phyloP scores from a whole-genome alignment of 2,329 filamentous ascomycete genomes.

The Didymella arachidicola region DNA sequence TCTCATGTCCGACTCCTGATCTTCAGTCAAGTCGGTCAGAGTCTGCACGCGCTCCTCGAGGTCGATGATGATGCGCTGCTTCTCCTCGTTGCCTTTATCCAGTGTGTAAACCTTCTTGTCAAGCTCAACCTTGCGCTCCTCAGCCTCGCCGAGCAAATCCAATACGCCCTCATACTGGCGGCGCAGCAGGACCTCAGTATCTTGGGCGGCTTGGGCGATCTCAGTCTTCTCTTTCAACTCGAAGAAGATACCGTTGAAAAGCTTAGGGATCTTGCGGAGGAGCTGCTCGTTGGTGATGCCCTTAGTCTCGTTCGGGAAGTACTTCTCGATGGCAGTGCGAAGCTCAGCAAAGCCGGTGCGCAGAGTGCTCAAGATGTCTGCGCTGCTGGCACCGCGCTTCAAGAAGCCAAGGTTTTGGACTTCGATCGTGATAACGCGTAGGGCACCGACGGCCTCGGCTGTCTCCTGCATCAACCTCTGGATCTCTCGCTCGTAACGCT shows the following conservation, averaged over 20 bases:
- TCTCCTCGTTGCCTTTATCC: conserved; percentile 49
- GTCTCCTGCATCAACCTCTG: conserved; percentile 49
- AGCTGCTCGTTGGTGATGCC: conserved; percentile 52
- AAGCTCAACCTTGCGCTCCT: conserved; percentile 48
- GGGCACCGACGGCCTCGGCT: conserved; percentile 50
- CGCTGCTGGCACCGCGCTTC: conserved; percentile 40
- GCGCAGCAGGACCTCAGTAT: conserved; percentile 50
- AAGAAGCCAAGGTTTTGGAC: conserved; percentile 55
- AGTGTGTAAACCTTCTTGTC: conserved; percentile 49
- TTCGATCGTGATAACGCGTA: conserved; percentile 55
- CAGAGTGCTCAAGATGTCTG: conserved; percentile 51
- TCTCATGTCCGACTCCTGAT: conserved; percentile 47
- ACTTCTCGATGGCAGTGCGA: conserved; percentile 51
- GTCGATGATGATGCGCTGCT: conserved; percentile 49
- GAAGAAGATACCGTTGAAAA: conserved; percentile 51
- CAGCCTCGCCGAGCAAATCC: conserved; percentile 40
- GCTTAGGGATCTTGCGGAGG: conserved; percentile 46
- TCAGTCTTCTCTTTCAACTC: conserved; percentile 44
- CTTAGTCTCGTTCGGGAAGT: conserved; percentile 51
- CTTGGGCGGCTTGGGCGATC: conserved; percentile 41
- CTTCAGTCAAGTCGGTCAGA: conserved; percentile 39
- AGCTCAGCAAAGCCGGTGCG: conserved; percentile 53
- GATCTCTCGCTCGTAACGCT: conserved; percentile 53
- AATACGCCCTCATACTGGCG: conserved; percentile 43
- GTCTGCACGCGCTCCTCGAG: conserved; percentile 45